A percentile compares a stretch with the other conserved stretches of the same genome.
Conservation (phyloP, 1,139 yeast species). For the Saccharomyces hybrid region DNA sequence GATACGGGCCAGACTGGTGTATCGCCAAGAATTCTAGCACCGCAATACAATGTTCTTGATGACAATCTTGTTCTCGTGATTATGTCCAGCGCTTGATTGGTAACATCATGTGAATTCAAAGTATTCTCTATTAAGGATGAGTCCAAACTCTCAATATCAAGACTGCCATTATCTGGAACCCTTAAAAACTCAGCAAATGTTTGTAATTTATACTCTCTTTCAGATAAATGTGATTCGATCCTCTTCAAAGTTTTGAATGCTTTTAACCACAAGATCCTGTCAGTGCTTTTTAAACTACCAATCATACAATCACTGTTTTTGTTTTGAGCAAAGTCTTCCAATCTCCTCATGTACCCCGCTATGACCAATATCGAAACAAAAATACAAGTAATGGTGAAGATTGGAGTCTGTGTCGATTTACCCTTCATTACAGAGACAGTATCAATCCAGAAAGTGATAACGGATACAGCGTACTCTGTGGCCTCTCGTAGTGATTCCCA, state of each 20-base stretch:
- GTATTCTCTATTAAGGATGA: slow-evolving; percentile 39
- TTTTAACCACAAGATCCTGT: slow-evolving; percentile 35
- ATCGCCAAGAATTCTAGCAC: slow-evolving; percentile 66
- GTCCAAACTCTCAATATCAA: slow-evolving; percentile 42
- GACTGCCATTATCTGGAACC: slow-evolving; percentile 46
- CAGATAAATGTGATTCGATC: slow-evolving; percentile 46
- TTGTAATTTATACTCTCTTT: slow-evolving; percentile 36
- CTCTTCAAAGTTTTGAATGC: slow-evolving; percentile 40
- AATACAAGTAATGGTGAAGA: slow-evolving; percentile 60
- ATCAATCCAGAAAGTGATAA: slow-evolving; percentile 60
- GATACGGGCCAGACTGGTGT: slow-evolving; percentile 83
- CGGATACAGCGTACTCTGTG: slow-evolving; percentile 48
- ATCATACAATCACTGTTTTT: slow-evolving; percentile 12
- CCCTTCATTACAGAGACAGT: slow-evolving; percentile 49
- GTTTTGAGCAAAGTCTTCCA: slow-evolving; percentile 43
- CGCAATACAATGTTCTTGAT: slow-evolving; percentile 51
- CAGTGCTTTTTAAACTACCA: slow-evolving; percentile 28
- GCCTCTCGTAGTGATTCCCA: slow-evolving; percentile 45
- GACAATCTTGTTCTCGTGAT: slow-evolving; percentile 44
- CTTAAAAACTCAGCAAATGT: slow-evolving; percentile 49
- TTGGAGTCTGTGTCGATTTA: slow-evolving; percentile 35
- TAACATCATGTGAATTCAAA: slow-evolving; percentile 36
- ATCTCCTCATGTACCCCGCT: slow-evolving; percentile 49
- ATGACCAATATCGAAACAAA: slow-evolving; percentile 53
- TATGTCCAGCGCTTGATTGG: slow-evolving; percentile 37